phyloP scores from a whole-genome alignment of 441 rosid genomes.

The Syzygium malaccense region DNA sequence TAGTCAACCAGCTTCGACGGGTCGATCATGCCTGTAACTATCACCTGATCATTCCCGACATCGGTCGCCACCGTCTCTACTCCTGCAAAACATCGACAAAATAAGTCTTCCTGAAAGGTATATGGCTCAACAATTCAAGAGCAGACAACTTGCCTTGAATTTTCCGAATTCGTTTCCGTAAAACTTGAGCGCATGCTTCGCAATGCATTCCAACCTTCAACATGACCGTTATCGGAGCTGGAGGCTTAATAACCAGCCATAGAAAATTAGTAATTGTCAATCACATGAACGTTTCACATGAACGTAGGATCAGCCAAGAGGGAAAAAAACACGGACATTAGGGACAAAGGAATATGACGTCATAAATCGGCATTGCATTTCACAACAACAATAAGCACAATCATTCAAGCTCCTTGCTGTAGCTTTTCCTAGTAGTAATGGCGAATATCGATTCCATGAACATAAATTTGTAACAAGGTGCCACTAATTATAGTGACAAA shows the following conservation, averaged over 20 bases:
- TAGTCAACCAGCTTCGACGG: slow-evolving; percentile 20
- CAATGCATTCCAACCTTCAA: slow-evolving; percentile 40
- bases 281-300: background rate
- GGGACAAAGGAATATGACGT: background rate
- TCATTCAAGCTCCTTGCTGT: background rate
- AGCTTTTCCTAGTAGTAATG: background rate
- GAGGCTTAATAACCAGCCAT: slow-evolving; percentile 21
- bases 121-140: background rate
- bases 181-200: slow-evolving; percentile 38
- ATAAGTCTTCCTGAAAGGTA: background rate
- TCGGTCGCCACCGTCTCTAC: slow-evolving; percentile 35
- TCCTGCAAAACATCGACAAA: slow-evolving; percentile 6
- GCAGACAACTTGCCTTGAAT: slow-evolving; percentile 21
- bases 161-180: slow-evolving; percentile 27
- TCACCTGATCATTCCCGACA: slow-evolving; percentile 17
- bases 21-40: slow-evolving; percentile 29
- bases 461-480: background rate
- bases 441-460: background rate
- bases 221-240: slow-evolving; percentile 23
- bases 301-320: background rate
- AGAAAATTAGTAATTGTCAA: background rate
- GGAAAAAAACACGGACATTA: background rate
- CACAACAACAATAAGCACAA: background rate
- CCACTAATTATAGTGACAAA: background rate
- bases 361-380: background rate